A percentile compares a stretch with the other conserved stretches of the same genome.
phyloP scores from a whole-genome alignment of 169 alveolate genomes.

The Plasmodium berghei region DNA sequence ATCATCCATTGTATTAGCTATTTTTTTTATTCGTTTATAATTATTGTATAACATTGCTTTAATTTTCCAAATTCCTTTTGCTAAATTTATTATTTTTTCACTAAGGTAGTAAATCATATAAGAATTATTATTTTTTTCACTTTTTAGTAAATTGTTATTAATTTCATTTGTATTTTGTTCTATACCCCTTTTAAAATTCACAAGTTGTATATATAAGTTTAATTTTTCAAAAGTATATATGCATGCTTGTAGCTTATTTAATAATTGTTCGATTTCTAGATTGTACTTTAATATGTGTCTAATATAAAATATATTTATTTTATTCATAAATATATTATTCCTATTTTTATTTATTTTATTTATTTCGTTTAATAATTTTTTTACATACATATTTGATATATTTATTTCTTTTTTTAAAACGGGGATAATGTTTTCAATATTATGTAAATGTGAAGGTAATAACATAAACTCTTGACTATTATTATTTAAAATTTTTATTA shows the following conservation, averaged over 20 bases:
- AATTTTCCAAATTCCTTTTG: slow-evolving; percentile 56
- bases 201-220: slow-evolving; percentile 34
- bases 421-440: slow-evolving; percentile 65
- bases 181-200: slow-evolving; percentile 28
- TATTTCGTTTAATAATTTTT: slow-evolving; percentile 30
- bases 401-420: slow-evolving; percentile 35
- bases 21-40: slow-evolving; percentile 51
- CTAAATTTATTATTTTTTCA: slow-evolving; percentile 27
- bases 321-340: slow-evolving; percentile 23
- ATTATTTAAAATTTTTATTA: slow-evolving; percentile 55
- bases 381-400: slow-evolving; percentile 28
- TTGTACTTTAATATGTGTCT: slow-evolving; percentile 35
- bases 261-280: slow-evolving; percentile 62
- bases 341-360: slow-evolving; percentile 19
- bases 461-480: slow-evolving; percentile 62
- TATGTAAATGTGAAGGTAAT: slow-evolving; percentile 63
- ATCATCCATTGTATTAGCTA: slow-evolving; percentile 21
- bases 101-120: slow-evolving; percentile 34
- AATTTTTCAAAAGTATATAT: slow-evolving; percentile 34
- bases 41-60: slow-evolving; percentile 73
- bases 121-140: slow-evolving; percentile 15
- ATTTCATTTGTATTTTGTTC: slow-evolving; percentile 10
- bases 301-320: slow-evolving; percentile 43
- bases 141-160: background rate
- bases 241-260: slow-evolving; percentile 64